phyloP scores from a whole-genome alignment of 371 early-diverging fungal species.

The Mucor lusitanicus region DNA sequence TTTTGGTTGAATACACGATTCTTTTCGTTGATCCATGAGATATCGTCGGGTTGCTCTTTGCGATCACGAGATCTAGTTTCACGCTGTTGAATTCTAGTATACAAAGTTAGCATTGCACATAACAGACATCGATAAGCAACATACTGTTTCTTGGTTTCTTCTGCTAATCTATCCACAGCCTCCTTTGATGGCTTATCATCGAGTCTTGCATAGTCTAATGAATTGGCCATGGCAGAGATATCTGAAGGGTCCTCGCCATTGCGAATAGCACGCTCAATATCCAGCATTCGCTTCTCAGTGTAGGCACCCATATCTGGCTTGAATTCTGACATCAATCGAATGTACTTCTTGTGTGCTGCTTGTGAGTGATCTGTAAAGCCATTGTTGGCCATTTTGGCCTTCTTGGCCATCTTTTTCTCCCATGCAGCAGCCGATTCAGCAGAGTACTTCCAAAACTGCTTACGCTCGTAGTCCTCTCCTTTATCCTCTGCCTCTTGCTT shows the following conservation, averaged over 20 bases:
- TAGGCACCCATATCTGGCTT: conserved; percentile 85
- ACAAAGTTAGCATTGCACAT: conserved; percentile 13
- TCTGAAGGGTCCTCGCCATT: conserved; percentile 50
- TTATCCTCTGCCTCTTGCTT: conserved; percentile 65
- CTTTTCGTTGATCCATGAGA: conserved; percentile 95
- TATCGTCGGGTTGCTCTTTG: conserved; percentile 80
- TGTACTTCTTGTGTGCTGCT: conserved; percentile 86
- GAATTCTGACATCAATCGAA: conserved; percentile 71
- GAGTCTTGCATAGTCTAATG: conserved; percentile 65
- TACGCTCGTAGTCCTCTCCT: conserved; percentile 84
- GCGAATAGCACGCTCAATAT: conserved; percentile 39
- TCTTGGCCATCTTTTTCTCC: conserved; percentile 78
- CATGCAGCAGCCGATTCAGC: conserved; percentile 87
- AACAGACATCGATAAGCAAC: not conserved
- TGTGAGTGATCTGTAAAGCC: conserved; percentile 92
- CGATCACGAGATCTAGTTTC: conserved; percentile 72
- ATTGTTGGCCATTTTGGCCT: conserved; percentile 63
- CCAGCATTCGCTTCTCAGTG: conserved; percentile 61
- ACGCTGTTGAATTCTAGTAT: conserved; percentile 62
- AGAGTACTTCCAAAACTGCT: conserved; percentile 81
- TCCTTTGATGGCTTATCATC: conserved; percentile 64
- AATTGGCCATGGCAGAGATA: conserved; percentile 70
- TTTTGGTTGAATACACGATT: conserved; percentile 95
- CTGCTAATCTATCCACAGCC: conserved; percentile 75
- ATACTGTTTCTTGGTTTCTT: conserved; percentile 80